Evolutionary conservation across 345 rosid genomes (phyloP).

Genomic region (Mercurialis annua): DNA sequence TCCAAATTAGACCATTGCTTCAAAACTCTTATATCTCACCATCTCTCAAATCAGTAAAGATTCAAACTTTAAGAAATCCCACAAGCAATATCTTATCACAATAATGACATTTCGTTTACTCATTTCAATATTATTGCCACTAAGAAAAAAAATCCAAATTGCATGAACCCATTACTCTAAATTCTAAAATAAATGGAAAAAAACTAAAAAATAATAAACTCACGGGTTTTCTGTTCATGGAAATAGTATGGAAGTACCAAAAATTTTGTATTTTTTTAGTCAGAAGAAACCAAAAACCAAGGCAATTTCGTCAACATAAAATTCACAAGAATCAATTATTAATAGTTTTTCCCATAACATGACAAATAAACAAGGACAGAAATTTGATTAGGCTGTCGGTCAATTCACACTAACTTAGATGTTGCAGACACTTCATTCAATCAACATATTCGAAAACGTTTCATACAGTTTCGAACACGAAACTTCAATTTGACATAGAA

Average conservation of each 20-base stretch:
- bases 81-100: too few species aligned
- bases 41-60: neutral
- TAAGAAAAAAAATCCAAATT: neutral
- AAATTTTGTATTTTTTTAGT: conserved; percentile 7
- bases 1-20: neutral
- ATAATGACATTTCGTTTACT: neutral
- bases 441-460: too few species aligned
- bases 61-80: neutral
- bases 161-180: conserved; percentile 6
- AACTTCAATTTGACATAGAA: too few species aligned
- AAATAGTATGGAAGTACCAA: conserved; percentile 13
- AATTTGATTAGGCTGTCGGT: conserved; percentile 2
- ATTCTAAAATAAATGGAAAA: neutral
- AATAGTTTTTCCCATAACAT: neutral
- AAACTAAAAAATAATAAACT: conserved; percentile 3
- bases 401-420: neutral
- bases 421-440: too few species aligned
- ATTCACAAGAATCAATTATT: neutral
- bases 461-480: too few species aligned
- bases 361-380: conserved; percentile 7
- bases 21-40: neutral
- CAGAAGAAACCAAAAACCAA: conserved; percentile 14
- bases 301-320: conserved; percentile 2
- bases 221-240: conserved; percentile 48
- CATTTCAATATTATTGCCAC: neutral